Conservation (phyloP, 768 basidiomycete genomes). For the Tricholoma saponaceum region DNA sequence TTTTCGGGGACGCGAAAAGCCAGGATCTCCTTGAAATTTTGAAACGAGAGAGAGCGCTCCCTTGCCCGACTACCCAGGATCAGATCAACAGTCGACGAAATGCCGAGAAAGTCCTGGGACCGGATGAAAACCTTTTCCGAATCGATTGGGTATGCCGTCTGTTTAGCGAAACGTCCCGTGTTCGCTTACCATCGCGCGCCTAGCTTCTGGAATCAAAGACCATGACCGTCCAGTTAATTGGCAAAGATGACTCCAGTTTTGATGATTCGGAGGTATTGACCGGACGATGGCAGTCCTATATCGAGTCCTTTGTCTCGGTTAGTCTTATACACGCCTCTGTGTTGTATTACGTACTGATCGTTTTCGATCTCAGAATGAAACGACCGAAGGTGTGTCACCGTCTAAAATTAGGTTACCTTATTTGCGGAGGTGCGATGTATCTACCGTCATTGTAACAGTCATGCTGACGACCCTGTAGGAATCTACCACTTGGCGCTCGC, state of each 20-base stretch:
- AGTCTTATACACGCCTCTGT: constrained; percentile 11
- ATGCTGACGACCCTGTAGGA: constrained; percentile 26
- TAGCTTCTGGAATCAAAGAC: constrained; percentile 64
- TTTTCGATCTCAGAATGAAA: constrained; percentile 40
- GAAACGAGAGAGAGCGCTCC: constrained; percentile 60
- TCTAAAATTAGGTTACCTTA: constrained; percentile 54
- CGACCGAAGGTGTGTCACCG: constrained; percentile 49
- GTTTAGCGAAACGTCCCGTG: background rate
- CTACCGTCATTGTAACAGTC: background rate
- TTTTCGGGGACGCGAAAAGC: constrained; percentile 64
- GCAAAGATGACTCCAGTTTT: constrained; percentile 71
- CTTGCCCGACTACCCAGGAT: constrained; percentile 64
- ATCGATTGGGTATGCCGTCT: constrained; percentile 63
- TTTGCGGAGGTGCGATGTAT: constrained; percentile 51
- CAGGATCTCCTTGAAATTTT: constrained; percentile 70
- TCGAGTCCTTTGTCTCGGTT: constrained; percentile 73
- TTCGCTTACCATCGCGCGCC: background rate
- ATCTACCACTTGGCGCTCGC: constrained; percentile 30
- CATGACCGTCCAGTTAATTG: constrained; percentile 71
- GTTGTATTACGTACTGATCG: background rate
- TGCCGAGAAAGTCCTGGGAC: constrained; percentile 66
- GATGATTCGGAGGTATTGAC: constrained; percentile 76
- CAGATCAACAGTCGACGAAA: constrained; percentile 62
- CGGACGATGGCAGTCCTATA: constrained; percentile 76
- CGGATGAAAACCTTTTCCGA: constrained; percentile 76